Conservation (phyloP, 768 basidiomycete genomes). For the Psilocybe tampanensis region DNA sequence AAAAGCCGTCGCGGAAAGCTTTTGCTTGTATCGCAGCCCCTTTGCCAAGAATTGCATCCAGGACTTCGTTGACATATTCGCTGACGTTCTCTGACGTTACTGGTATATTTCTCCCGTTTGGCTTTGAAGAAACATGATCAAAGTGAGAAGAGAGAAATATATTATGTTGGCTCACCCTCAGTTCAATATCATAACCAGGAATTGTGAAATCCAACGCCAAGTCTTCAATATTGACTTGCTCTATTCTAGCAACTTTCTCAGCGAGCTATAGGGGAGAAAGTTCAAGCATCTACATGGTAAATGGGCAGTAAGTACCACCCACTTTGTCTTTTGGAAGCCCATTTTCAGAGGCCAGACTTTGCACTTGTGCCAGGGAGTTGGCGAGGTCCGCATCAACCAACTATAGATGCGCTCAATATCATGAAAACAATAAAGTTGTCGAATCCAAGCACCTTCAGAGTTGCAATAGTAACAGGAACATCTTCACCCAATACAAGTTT, state of each 20-base stretch:
- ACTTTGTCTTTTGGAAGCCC: slow-evolving; percentile 58
- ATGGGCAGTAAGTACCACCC: slow-evolving; percentile 2
- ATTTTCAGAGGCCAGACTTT: slow-evolving; percentile 57
- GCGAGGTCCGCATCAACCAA: slow-evolving; percentile 85
- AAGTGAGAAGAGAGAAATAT: not conserved
- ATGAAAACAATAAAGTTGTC: slow-evolving; percentile 7
- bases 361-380: slow-evolving; percentile 80
- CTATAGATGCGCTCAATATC: slow-evolving; percentile 37
- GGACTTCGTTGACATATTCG: slow-evolving; percentile 85
- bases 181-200: slow-evolving; percentile 93
- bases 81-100: slow-evolving; percentile 90
- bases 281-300: not conserved
- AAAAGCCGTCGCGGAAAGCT: slow-evolving; percentile 94
- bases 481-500: slow-evolving; percentile 88
- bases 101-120: slow-evolving; percentile 73
- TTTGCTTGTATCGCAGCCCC: slow-evolving; percentile 80
- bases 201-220: slow-evolving; percentile 95
- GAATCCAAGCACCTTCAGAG: slow-evolving; percentile 61
- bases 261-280: slow-evolving; percentile 38
- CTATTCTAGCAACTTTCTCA: slow-evolving; percentile 58
- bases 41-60: slow-evolving; percentile 86
- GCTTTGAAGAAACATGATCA: slow-evolving; percentile 40
- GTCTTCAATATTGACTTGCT: slow-evolving; percentile 77
- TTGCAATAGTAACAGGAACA: slow-evolving; percentile 80
- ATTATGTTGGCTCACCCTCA: slow-evolving; percentile 57